Evolutionary conservation across 352 stramenopile species (phyloP).

Genomic region (Pythium aquatile): DNA sequence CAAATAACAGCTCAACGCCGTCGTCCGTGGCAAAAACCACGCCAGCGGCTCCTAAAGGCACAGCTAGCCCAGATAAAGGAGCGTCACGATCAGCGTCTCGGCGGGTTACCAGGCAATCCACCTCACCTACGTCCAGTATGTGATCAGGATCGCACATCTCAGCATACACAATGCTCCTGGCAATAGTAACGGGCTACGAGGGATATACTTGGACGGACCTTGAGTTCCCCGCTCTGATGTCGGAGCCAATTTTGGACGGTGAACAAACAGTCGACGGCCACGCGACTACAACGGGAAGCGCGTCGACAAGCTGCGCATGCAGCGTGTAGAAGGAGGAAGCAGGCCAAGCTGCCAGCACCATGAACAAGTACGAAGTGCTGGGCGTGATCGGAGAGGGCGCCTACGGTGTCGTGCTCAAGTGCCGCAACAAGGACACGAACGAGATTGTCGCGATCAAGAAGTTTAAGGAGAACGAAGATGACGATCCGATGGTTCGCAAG

Average conservation of each 20-base stretch:
- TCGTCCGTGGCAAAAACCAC: neutral
- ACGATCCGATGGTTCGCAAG: constrained; percentile 92
- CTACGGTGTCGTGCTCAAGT: constrained; percentile 94
- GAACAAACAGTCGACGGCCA: neutral
- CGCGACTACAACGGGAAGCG: neutral
- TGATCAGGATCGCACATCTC: neutral
- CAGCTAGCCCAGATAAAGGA: neutral
- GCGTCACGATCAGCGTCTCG: neutral
- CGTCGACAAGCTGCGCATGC: constrained; percentile 18
- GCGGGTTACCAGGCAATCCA: neutral
- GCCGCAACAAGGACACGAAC: constrained; percentile 93
- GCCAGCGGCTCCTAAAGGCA: neutral
- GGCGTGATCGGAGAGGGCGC: constrained; percentile 92
- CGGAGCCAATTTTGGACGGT: constrained; percentile 19
- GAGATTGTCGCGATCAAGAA: constrained; percentile 99
- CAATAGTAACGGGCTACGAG: neutral
- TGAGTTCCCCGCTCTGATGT: neutral
- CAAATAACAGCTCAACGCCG: neutral
- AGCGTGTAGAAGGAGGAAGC: constrained; percentile 1
- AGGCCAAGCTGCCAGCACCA: constrained; percentile 25
- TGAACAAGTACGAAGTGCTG: constrained; percentile 96
- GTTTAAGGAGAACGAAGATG: constrained; percentile 93
- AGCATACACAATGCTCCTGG: neutral
- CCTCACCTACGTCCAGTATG: neutral
- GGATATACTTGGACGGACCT: neutral